Conservation (phyloP, 805 yeast species). For the Danielia reshetovae region DNA sequence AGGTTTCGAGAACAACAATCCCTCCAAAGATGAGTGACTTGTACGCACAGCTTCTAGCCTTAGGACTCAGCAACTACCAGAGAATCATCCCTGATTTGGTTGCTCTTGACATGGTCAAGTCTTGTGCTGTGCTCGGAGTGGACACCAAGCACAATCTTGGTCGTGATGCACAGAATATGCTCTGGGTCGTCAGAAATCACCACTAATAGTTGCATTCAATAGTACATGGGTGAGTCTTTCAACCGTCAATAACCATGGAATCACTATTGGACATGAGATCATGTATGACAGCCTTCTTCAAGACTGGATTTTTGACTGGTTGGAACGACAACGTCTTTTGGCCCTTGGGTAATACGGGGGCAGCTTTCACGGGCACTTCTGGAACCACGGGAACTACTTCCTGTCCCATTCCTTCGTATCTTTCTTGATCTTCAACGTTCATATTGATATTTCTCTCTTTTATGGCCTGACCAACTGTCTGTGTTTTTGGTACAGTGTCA, state of each 20-base stretch:
- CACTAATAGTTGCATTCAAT: not conserved
- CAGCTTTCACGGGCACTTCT: not conserved
- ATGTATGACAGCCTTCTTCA: constrained; percentile 31
- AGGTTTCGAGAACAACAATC: not conserved
- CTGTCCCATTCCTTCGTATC: constrained; percentile 1
- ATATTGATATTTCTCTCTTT: constrained; percentile 36
- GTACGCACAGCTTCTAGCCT: constrained; percentile 27
- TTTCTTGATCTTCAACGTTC: constrained; percentile 10
- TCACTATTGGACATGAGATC: constrained; percentile 27
- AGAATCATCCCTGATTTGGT: constrained; percentile 36
- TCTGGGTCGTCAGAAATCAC: constrained; percentile 25
- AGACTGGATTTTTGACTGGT: constrained; percentile 6
- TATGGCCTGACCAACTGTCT: constrained; percentile 46
- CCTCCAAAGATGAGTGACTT: constrained; percentile 19
- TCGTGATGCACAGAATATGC: constrained; percentile 23
- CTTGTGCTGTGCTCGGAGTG: constrained; percentile 28
- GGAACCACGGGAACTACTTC: constrained; percentile 1
- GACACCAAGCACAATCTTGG: constrained; percentile 16
- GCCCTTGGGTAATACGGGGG: constrained; percentile 31
- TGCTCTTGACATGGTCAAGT: constrained; percentile 32
- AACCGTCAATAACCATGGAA: constrained; percentile 9
- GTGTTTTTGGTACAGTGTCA: constrained; percentile 65
- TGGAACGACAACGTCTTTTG: constrained; percentile 36
- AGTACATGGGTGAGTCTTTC: constrained; percentile 1
- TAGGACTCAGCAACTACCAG: constrained; percentile 38